Evolutionary conservation across 352 stramenopile genomes (phyloP).

Genomic region (Globisporangium rhizosaccharum): DNA sequence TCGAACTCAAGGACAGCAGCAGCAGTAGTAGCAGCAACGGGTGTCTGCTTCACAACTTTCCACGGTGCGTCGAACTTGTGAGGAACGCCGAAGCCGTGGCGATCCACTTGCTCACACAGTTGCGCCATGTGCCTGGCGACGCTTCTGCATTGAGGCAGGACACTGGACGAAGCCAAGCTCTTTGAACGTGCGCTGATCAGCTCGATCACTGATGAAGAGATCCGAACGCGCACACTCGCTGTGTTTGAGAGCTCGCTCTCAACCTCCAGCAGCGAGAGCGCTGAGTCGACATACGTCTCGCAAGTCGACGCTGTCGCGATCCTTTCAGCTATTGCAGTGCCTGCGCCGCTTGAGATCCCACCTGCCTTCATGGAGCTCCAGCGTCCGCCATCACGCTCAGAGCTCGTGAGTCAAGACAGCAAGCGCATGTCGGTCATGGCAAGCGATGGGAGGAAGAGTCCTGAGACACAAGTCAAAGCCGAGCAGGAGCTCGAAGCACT

Average conservation of each 20-base stretch:
- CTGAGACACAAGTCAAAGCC: background rate
- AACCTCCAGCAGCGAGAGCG: constrained; percentile 1
- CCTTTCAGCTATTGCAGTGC: background rate
- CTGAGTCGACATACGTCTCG: constrained; percentile 3
- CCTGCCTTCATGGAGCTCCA: background rate
- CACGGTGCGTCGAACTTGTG: constrained; percentile 21
- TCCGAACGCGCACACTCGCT: constrained; percentile 3
- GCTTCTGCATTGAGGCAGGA: constrained; percentile 14
- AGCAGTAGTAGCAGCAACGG: constrained; percentile 1
- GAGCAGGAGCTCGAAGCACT: constrained; percentile 4
- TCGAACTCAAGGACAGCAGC: background rate
- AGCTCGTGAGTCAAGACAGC: constrained; percentile 5
- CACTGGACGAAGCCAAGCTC: constrained; percentile 45
- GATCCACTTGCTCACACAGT: too few species aligned
- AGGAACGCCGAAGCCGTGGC: background rate
- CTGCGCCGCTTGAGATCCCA: background rate
- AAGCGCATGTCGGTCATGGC: background rate
- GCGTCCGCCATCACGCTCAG: background rate
- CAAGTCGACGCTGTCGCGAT: constrained; percentile 4
- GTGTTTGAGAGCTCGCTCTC: constrained; percentile 6
- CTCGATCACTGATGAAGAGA: constrained; percentile 12
- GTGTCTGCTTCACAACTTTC: constrained; percentile 57
- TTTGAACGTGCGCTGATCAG: constrained; percentile 33
- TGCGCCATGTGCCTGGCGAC: background rate
- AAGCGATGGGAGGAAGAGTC: constrained; percentile 10